A percentile compares a stretch with the other conserved stretches of the same genome.
phyloP scores from a whole-genome alignment of 768 basidiomycete genomes.

The Mrakia frigida region DNA sequence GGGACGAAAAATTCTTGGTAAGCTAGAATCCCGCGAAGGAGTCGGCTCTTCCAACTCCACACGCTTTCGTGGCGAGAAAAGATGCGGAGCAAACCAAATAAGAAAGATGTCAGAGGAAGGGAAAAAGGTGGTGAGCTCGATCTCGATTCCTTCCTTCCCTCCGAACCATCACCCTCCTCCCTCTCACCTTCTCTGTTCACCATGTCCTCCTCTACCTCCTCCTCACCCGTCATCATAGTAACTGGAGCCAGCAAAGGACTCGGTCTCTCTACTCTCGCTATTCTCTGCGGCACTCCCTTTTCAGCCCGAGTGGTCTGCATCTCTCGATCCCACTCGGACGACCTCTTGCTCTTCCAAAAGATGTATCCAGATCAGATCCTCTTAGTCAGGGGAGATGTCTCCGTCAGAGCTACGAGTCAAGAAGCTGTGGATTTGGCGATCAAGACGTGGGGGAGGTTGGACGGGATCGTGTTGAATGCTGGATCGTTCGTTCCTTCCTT shows the following conservation, averaged over 20 bases:
- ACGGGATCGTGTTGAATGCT: constrained; percentile 23
- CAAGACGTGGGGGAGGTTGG: constrained; percentile 9
- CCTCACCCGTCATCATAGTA: constrained; percentile 14
- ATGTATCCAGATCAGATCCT: constrained; percentile 16
- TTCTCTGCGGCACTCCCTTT: constrained; percentile 16
- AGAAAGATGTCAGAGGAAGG: neutral
- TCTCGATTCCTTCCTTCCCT: neutral
- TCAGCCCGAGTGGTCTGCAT: constrained; percentile 13
- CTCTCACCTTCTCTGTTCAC: neutral
- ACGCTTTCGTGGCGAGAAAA: too few relatives aligned
- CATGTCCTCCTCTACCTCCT: neutral
- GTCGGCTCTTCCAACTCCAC: too few relatives aligned
- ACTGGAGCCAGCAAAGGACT: constrained; percentile 26
- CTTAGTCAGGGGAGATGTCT: constrained; percentile 27
- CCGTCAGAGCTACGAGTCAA: neutral
- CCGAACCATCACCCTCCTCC: neutral
- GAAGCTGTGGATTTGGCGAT: constrained; percentile 8
- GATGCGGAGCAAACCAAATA: too few relatives aligned
- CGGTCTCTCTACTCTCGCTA: constrained; percentile 15
- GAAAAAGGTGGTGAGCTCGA: neutral
- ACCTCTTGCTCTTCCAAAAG: constrained; percentile 1
- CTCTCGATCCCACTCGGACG: constrained; percentile 25
- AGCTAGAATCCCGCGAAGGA: too few relatives aligned
- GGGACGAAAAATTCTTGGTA: too few relatives aligned
- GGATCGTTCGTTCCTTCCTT: neutral